Conservation (phyloP, 345 rosid species). For the Aurinia saxatilis region DNA sequence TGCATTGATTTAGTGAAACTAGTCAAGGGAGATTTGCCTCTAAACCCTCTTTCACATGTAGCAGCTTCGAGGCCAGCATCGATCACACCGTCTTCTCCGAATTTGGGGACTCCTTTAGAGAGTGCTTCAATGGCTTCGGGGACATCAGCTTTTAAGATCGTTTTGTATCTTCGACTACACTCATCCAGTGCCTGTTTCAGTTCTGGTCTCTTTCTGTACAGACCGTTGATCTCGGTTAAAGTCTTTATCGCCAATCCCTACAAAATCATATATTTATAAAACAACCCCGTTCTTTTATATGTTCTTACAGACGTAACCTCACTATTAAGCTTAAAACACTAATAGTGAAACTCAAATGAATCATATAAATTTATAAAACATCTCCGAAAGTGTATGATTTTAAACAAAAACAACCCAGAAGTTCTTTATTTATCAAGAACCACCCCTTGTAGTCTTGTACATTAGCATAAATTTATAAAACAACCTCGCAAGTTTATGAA, state of each 20-base stretch:
- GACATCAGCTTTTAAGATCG: conserved; percentile 37
- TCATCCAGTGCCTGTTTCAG: conserved; percentile 28
- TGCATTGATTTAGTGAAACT: conserved; percentile 30
- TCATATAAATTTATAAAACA: neutral
- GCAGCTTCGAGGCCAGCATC: conserved; percentile 40
- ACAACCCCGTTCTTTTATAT: neutral
- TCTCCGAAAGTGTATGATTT: neutral
- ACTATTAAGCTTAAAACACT: no score
- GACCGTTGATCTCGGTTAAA: conserved; percentile 12
- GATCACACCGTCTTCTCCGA: conserved; percentile 29
- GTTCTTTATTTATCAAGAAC: neutral
- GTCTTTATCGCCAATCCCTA: conserved; percentile 11
- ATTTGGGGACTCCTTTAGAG: conserved; percentile 36
- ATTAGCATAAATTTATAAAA: neutral
- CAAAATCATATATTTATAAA: neutral
- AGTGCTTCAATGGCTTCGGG: conserved; percentile 43
- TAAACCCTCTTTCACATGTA: conserved; percentile 30
- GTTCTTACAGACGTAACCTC: neutral
- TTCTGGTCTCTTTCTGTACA: conserved; percentile 28
- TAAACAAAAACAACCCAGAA: neutral
- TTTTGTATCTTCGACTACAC: conserved; percentile 37
- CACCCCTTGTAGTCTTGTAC: no score
- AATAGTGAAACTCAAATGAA: no score
- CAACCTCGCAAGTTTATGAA: neutral
- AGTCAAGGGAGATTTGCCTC: conserved; percentile 31